These are phyloP conservation scores for Colletotrichum aenigma DNA, from an alignment of 2,329 filamentous ascomycete genomes.

Conservation along the genomic window DNA sequence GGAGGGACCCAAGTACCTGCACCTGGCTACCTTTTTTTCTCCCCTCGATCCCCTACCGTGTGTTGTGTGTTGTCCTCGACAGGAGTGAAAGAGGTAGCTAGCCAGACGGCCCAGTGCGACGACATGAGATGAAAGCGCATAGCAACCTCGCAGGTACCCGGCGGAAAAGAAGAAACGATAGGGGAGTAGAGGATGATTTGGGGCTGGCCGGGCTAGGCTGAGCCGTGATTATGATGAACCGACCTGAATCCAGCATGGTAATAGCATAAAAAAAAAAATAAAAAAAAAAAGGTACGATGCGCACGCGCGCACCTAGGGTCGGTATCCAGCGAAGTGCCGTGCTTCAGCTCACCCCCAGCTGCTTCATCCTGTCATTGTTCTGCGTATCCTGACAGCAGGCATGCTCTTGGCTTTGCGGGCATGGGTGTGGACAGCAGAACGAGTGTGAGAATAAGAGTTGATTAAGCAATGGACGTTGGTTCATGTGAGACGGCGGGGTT, in stretches of 20 bases:
- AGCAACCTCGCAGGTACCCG: not conserved
- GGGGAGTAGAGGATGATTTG: not conserved
- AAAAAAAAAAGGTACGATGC: not conserved
- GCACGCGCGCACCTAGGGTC: not conserved
- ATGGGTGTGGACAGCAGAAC: not conserved
- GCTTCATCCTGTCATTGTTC: not conserved
- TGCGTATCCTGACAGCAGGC: not conserved
- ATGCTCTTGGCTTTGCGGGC: not conserved
- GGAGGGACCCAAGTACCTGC: not conserved
- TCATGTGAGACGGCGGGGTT: slow-evolving; percentile 6
- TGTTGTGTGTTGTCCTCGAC: not conserved
- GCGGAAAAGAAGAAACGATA: slow-evolving; percentile 1
- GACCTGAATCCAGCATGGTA: not conserved
- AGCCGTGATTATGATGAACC: slow-evolving; percentile 2
- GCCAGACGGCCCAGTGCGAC: not conserved
- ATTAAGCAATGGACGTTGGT: not conserved
- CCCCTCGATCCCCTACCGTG: not conserved
- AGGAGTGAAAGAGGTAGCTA: not conserved
- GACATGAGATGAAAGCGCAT: not conserved
- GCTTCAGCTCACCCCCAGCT: not conserved
- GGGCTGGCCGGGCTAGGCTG: slow-evolving; percentile 2
- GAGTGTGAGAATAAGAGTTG: not conserved
- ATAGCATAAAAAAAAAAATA: not conserved
- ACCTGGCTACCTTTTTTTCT: not conserved
- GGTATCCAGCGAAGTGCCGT: not conserved